Base-by-base conservation (phyloP, 2,329 filamentous ascomycete genomes). In the Neospermospora avenae region DNA sequence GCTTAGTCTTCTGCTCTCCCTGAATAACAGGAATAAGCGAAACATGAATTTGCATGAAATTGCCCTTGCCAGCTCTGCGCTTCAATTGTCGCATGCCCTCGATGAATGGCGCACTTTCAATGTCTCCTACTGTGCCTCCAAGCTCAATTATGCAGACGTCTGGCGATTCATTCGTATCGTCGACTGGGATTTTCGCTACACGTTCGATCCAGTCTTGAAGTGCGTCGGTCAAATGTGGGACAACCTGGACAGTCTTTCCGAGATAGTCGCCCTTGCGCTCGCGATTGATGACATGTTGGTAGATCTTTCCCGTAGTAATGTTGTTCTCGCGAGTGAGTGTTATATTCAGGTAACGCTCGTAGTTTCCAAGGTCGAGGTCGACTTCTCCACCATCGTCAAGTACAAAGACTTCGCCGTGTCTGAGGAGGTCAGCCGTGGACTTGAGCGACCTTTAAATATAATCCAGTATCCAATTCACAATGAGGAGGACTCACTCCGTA, bases 231-330 rank as follows among this genome's bases (percentile, higher is more conserved):
- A 98, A 82, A 75, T 98, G 93, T 1, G 93, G 93, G 4, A 98
- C 92, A 39, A 96, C 89, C 75, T 97, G 92, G 16, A 96, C 88
- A 18, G 93, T 92, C 74, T 89, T 87, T 66, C 93, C 93, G 13
- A 98, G 83, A 70, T 96, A 98, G 73, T 95, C 87, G 49, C 64
- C 64, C 35, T 58, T 55, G 57, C 64, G 64, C 58, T 63, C 65
- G 62, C 84, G 85, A 71, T 92, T 85, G 69, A 96, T 92, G 57
- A 97, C 93, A 70, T 89, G 85, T 71, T 91, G 83, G 77, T 97
- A 98, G 68, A 98, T 91, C 80, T 98, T 97, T 72, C 95, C 95
- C 5, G 93, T 96, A 3, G 95, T 99, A 76, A 99, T 96, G 76
- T 98, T 98, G 80, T 93, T 91, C 69, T 96, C 92, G 63, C 87